phyloP scores from a whole-genome alignment of 2,329 filamentous ascomycete genomes.

The Penicillium sp. region DNA sequence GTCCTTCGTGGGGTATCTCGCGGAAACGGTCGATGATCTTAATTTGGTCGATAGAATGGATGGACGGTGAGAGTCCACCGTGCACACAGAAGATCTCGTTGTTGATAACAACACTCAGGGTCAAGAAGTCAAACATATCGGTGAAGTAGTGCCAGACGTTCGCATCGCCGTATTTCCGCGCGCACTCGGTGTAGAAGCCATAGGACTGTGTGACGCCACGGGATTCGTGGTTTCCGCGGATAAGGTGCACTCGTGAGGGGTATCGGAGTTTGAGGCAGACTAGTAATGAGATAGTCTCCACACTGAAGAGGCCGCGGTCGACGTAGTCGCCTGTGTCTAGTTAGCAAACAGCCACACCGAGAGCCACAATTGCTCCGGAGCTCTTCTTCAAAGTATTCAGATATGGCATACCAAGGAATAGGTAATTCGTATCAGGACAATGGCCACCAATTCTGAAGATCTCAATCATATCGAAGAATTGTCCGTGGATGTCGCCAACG shows the following conservation, averaged over 20 bases:
- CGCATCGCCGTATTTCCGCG: conserved; percentile 95
- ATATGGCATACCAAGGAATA: conserved; percentile 77
- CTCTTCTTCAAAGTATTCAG: background rate
- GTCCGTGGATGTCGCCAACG: conserved; percentile 96
- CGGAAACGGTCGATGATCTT: conserved; percentile 99
- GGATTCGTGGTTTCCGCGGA: conserved; percentile 97
- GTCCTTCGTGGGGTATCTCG: conserved; percentile 96
- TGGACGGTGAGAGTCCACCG: conserved; percentile 84
- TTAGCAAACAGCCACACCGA: conserved; percentile 9
- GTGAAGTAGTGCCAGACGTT: conserved; percentile 99
- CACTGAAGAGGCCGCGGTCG: conserved; percentile 96
- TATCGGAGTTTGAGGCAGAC: conserved; percentile 97
- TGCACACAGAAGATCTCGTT: conserved; percentile 99
- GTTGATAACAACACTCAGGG: conserved; percentile 95
- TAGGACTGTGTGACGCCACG: conserved; percentile 98
- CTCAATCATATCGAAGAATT: conserved; percentile 98
- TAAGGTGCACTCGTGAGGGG: conserved; percentile 90
- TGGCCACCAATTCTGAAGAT: conserved; percentile 98
- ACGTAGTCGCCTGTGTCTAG: conserved; percentile 81
- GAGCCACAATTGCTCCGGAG: background rate
- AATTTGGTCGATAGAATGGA: conserved; percentile 98
- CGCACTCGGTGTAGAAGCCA: conserved; percentile 98
- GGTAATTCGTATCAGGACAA: conserved; percentile 96
- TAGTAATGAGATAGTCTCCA: conserved; percentile 96
- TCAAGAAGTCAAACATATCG: conserved; percentile 99